Evolutionary conservation across 2,329 filamentous ascomycete species (phyloP).

Genomic region (Cladosporium sp.): DNA sequence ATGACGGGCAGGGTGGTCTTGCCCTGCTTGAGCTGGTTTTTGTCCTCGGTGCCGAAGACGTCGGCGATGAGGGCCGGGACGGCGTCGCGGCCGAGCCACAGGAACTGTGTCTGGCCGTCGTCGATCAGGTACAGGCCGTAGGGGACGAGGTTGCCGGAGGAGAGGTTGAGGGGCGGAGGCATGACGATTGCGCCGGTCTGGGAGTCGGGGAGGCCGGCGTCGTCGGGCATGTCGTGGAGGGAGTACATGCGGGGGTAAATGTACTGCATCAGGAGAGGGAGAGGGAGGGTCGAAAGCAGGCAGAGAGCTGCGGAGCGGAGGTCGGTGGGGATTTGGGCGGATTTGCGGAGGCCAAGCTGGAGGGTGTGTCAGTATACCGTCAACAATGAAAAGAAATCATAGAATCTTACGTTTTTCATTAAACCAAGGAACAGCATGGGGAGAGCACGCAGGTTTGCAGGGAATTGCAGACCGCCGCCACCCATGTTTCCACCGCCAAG

Average conservation of each 20-base stretch:
- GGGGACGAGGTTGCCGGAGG: slow-evolving; percentile 77
- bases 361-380: slow-evolving; percentile 22
- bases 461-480: slow-evolving; percentile 84
- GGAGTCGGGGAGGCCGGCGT: slow-evolving; percentile 76
- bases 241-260: slow-evolving; percentile 65
- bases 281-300: slow-evolving; percentile 84
- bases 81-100: slow-evolving; percentile 91
- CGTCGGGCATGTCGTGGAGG: slow-evolving; percentile 93
- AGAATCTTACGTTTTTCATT: slow-evolving; percentile 78
- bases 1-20: slow-evolving; percentile 82
- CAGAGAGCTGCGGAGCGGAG: slow-evolving; percentile 89
- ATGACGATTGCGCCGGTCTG: slow-evolving; percentile 84
- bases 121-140: slow-evolving; percentile 96
- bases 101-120: slow-evolving; percentile 93
- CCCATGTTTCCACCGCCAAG: slow-evolving; percentile 93
- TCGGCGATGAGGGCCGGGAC: slow-evolving; percentile 83
- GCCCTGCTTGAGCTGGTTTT: slow-evolving; percentile 78
- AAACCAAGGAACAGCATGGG: slow-evolving; percentile 87
- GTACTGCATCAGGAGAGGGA: slow-evolving; percentile 86
- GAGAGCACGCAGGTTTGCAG: slow-evolving; percentile 80
- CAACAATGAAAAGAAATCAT: neutral
- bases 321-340: slow-evolving; percentile 87
- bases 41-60: slow-evolving; percentile 83
- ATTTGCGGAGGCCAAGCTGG: slow-evolving; percentile 74
- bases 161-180: slow-evolving; percentile 76